Evolutionary conservation across 108 stramenopile genomes (phyloP).

Genomic region (Chaetoceros tenuissimus): DNA sequence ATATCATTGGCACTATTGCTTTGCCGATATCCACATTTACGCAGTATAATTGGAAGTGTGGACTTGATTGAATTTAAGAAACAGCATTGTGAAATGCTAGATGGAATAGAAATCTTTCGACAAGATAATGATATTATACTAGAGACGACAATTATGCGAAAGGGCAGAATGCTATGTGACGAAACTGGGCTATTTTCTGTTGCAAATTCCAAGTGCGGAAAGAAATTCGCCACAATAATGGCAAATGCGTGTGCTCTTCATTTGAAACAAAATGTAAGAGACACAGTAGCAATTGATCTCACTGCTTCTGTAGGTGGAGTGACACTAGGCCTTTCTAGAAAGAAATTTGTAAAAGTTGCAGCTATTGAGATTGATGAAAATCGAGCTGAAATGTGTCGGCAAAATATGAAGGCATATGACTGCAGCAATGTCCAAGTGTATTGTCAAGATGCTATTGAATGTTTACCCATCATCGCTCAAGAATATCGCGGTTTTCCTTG

Average conservation of each 20-base stretch:
- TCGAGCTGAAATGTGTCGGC: slow-evolving; percentile 27
- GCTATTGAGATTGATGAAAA: slow-evolving; percentile 35
- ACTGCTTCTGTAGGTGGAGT: slow-evolving; percentile 41
- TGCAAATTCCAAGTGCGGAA: slow-evolving; percentile 25
- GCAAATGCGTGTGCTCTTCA: neutral
- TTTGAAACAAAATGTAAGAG: neutral
- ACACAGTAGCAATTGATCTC: slow-evolving; percentile 22
- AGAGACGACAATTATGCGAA: neutral
- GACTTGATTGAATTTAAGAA: slow-evolving; percentile 17
- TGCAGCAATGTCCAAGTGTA: slow-evolving; percentile 16
- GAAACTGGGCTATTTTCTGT: slow-evolving; percentile 36
- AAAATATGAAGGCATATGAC: slow-evolving; percentile 27
- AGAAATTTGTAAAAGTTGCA: slow-evolving; percentile 9
- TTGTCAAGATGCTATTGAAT: slow-evolving; percentile 26
- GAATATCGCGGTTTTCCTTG: neutral
- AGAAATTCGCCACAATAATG: slow-evolving; percentile 26
- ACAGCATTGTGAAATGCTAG: neutral
- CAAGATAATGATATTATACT: neutral
- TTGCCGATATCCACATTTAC: slow-evolving; percentile 23
- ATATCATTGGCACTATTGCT: slow-evolving; percentile 21
- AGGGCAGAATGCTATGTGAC: slow-evolving; percentile 29
- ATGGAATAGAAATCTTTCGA: slow-evolving; percentile 1
- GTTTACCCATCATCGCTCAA: slow-evolving; percentile 14
- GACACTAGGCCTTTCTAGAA: slow-evolving; percentile 21
- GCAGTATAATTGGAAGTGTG: slow-evolving; percentile 21